Conservation (phyloP, 139 green algal species). For the Coccomyxa sp. region DNA sequence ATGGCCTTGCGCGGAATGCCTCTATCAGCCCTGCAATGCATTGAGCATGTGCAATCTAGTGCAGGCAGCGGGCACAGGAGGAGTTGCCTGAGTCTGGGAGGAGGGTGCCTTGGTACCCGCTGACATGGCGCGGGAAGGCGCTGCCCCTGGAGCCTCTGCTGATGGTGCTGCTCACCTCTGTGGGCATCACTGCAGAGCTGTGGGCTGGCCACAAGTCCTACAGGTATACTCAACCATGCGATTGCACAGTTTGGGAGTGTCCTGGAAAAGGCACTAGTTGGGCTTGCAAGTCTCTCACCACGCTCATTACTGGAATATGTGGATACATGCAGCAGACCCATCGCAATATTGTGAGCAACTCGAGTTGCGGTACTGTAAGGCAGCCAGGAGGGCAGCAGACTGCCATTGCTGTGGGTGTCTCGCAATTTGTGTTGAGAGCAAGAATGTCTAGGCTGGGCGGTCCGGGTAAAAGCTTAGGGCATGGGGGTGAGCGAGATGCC, state of each 20-base stretch:
- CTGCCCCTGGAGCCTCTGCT: slow-evolving; percentile 44
- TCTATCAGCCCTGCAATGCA: no score
- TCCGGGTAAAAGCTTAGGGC: no score
- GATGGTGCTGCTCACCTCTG: slow-evolving; percentile 44
- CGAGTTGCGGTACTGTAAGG: neutral
- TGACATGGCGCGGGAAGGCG: slow-evolving; percentile 3
- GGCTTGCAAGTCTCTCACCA: no score
- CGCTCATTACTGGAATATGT: no score
- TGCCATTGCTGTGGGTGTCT: neutral
- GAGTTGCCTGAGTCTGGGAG: slow-evolving; percentile 20
- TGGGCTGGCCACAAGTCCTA: slow-evolving; percentile 49
- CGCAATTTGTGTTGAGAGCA: neutral
- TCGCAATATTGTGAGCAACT: neutral
- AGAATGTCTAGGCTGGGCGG: neutral
- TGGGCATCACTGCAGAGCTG: slow-evolving; percentile 54
- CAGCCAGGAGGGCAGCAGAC: neutral
- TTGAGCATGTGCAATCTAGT: neutral
- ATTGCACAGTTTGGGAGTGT: neutral
- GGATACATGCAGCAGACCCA: neutral
- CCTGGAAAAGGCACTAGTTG: no score
- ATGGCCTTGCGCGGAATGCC: no score
- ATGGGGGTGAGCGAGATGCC: neutral
- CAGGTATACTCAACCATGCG: slow-evolving; percentile 8
- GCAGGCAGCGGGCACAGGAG: slow-evolving; percentile 1
- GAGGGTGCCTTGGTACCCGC: slow-evolving; percentile 26